These are phyloP conservation scores for Chlorophyllum brunneum DNA, from an alignment of 768 basidiomycete genomes.

Conservation along the genomic window DNA sequence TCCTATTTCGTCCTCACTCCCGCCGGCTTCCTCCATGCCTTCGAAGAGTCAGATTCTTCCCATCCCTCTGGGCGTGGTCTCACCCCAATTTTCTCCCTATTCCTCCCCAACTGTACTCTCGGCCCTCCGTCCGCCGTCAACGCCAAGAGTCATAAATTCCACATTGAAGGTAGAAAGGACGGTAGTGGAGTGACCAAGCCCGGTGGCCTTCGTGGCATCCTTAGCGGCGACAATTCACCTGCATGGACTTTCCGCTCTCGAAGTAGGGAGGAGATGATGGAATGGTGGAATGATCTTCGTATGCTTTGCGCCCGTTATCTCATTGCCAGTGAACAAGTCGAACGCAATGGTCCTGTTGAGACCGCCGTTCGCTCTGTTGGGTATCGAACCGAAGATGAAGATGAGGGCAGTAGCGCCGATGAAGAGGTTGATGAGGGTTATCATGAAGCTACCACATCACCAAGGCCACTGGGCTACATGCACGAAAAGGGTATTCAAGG, in stretches of 20 bases:
- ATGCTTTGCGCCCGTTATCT: constrained; percentile 94
- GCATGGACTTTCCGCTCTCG: constrained; percentile 91
- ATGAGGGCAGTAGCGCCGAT: constrained; percentile 34
- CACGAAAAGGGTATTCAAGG: background rate
- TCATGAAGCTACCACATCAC: constrained; percentile 30
- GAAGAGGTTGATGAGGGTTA: constrained; percentile 33
- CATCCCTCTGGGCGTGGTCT: constrained; percentile 32
- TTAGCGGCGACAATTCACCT: constrained; percentile 35
- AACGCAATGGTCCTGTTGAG: constrained; percentile 87
- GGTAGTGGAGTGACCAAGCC: constrained; percentile 66
- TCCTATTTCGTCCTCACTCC: constrained; percentile 91
- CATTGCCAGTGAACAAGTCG: constrained; percentile 90
- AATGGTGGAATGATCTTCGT: constrained; percentile 98
- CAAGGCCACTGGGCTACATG: constrained; percentile 4
- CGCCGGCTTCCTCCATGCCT: constrained; percentile 96
- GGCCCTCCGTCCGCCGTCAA: constrained; percentile 76
- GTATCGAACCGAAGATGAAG: constrained; percentile 76
- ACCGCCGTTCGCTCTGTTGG: constrained; percentile 89
- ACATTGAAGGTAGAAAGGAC: constrained; percentile 89
- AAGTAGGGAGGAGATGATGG: constrained; percentile 97
- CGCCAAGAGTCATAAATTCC: constrained; percentile 90
- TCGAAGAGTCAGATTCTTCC: constrained; percentile 70
- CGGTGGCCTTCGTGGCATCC: constrained; percentile 29
- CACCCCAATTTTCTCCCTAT: constrained; percentile 77
- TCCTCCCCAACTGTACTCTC: constrained; percentile 93